Evolutionary conservation across 306 rosid genomes (phyloP).

Genomic region (Betula pendula): DNA sequence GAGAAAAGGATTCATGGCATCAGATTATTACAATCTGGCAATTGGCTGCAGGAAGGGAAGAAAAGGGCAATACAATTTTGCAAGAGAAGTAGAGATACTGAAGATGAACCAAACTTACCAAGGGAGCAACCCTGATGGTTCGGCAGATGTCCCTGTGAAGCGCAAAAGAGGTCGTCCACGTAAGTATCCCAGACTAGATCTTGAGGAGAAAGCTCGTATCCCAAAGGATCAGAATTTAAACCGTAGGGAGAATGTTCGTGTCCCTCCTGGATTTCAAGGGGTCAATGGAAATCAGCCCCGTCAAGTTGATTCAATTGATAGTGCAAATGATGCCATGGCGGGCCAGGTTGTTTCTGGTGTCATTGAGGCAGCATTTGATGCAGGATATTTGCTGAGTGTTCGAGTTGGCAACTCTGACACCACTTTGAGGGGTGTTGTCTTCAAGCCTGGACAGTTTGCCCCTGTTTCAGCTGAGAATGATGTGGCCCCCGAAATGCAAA

Average conservation of each 20-base stretch:
- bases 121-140: constrained; percentile 51
- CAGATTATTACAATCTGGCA: not conserved
- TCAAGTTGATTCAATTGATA: constrained; percentile 46
- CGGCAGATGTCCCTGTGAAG: constrained; percentile 68
- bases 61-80: constrained; percentile 8
- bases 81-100: constrained; percentile 12
- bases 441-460: constrained; percentile 75
- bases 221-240: constrained; percentile 37
- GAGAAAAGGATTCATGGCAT: not conserved
- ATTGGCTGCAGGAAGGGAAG: constrained; percentile 28
- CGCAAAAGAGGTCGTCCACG: constrained; percentile 97
- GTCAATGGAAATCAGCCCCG: constrained; percentile 51
- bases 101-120: constrained; percentile 65
- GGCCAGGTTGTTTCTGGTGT: constrained; percentile 81
- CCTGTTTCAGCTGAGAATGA: constrained; percentile 79
- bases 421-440: constrained; percentile 80
- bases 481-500: constrained; percentile 79
- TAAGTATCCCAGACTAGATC: constrained; percentile 64
- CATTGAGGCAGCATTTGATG: constrained; percentile 86
- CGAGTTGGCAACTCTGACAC: constrained; percentile 69
- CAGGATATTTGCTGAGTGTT: constrained; percentile 85
- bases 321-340: constrained; percentile 46
- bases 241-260: constrained; percentile 35
- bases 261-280: constrained; percentile 56
- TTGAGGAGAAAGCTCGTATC: constrained; percentile 40